These are phyloP conservation scores for Kuraishia ogatae DNA, from an alignment of 805 yeast genomes.

Conservation along the genomic window DNA sequence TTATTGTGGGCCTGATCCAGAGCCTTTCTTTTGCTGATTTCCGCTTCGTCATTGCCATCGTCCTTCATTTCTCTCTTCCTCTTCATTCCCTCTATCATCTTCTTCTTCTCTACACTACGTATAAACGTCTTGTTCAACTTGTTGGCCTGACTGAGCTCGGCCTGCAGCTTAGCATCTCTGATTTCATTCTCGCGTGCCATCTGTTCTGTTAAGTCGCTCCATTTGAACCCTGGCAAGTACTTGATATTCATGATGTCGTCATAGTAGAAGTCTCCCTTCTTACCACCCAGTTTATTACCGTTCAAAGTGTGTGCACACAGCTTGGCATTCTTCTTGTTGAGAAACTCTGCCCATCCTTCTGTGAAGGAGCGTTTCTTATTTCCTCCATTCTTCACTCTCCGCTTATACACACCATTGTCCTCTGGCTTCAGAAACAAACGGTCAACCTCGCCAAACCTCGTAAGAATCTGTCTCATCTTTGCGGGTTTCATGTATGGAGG, in stretches of 20 bases:
- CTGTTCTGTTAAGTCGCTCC: constrained; percentile 92
- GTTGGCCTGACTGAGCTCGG: constrained; percentile 85
- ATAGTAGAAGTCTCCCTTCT: constrained; percentile 81
- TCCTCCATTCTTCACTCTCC: constrained; percentile 80
- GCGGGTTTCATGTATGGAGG: constrained; percentile 98
- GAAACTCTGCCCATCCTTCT: constrained; percentile 97
- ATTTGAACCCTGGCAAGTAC: constrained; percentile 85
- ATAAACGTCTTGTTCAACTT: constrained; percentile 80
- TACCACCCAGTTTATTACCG: constrained; percentile 87
- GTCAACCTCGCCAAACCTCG: constrained; percentile 82
- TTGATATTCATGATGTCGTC: constrained; percentile 91
- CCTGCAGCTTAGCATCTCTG: constrained; percentile 77
- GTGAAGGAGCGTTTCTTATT: constrained; percentile 80
- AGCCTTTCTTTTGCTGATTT: not conserved
- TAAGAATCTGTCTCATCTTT: constrained; percentile 72
- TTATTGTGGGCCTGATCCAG: constrained; percentile 16
- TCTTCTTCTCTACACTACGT: constrained; percentile 76
- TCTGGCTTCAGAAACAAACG: constrained; percentile 85
- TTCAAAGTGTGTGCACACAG: constrained; percentile 79
- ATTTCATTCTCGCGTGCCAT: constrained; percentile 84
- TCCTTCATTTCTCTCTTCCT: constrained; percentile 32
- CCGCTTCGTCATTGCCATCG: constrained; percentile 10
- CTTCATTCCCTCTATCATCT: constrained; percentile 65
- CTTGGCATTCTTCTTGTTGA: constrained; percentile 78
- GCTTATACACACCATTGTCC: constrained; percentile 51